Percentiles rank a stretch among this genome's conserved stretches.
phyloP scores from a whole-genome alignment of 768 basidiomycete genomes.

The Tulasnella sp. region DNA sequence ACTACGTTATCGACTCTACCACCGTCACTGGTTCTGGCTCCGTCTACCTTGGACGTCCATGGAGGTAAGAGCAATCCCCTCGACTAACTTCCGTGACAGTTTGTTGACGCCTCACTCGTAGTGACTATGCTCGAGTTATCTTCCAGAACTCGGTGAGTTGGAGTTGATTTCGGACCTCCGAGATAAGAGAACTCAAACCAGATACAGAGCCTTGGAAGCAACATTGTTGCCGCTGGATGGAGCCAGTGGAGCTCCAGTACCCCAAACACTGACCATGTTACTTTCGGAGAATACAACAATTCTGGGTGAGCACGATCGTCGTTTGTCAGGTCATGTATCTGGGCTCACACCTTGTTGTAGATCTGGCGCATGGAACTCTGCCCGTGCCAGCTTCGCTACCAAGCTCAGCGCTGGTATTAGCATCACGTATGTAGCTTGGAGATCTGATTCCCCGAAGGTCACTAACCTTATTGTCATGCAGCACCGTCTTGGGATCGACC shows the following conservation, averaged over 20 bases:
- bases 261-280: conserved; percentile 30
- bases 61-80: not conserved
- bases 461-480: not conserved
- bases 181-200: too few species aligned
- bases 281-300: conserved; percentile 32
- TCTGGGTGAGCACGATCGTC: conserved; percentile 22
- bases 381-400: conserved; percentile 29
- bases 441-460: too few species aligned
- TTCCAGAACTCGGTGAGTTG: conserved; percentile 28
- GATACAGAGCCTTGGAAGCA: conserved; percentile 19
- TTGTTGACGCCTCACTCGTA: too few species aligned
- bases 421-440: not conserved
- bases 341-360: conserved; percentile 15
- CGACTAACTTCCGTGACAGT: too few species aligned
- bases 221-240: conserved; percentile 26
- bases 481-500: conserved; percentile 15
- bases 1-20: not conserved
- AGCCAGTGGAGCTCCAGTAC: conserved; percentile 26
- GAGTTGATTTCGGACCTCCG: conserved; percentile 22
- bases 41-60: not conserved
- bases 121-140: conserved; percentile 25
- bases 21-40: not conserved
- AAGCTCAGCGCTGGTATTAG: conserved; percentile 23
- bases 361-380: conserved; percentile 19
- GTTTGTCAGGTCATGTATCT: not conserved